Percentiles rank a stretch among this genome's conserved stretches.
Conservation (phyloP, 2,329 filamentous ascomycete species). For the Teratosphaeria pseudoeucalypti region DNA sequence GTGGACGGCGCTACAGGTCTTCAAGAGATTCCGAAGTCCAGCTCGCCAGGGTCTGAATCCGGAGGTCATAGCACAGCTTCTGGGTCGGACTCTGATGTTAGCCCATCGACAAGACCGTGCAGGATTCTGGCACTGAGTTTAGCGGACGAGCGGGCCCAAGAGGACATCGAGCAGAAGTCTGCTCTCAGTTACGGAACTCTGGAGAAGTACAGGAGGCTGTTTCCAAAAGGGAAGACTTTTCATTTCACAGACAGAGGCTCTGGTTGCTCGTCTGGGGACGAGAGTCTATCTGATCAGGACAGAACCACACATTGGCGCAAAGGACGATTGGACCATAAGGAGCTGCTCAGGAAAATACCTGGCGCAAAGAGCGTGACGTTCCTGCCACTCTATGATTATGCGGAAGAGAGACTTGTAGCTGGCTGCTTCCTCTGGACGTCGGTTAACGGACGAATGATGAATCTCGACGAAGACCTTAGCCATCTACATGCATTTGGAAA, state of each 20-base stretch:
- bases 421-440: slow-evolving; percentile 39
- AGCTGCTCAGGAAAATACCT: slow-evolving; percentile 3
- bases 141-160: slow-evolving; percentile 12
- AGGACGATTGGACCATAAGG: slow-evolving; percentile 2
- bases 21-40: slow-evolving; percentile 4
- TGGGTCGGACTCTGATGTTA: slow-evolving; percentile 10
- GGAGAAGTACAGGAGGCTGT: slow-evolving; percentile 19
- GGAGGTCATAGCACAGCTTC: slow-evolving; percentile 2
- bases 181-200: slow-evolving; percentile 15
- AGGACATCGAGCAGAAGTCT: slow-evolving; percentile 14
- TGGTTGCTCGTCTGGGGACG: slow-evolving; percentile 15
- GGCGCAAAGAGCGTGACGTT: slow-evolving; percentile 38
- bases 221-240: slow-evolving; percentile 18
- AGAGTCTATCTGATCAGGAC: slow-evolving; percentile 2
- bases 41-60: not conserved
- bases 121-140: slow-evolving; percentile 16
- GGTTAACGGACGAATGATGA: slow-evolving; percentile 30
- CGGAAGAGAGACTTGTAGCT: slow-evolving; percentile 30
- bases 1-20: slow-evolving; percentile 9
- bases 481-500: slow-evolving; percentile 32
- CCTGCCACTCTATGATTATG: slow-evolving; percentile 42
- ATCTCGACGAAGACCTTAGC: slow-evolving; percentile 29
- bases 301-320: not conserved
- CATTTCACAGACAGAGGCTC: slow-evolving; percentile 18
- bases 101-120: slow-evolving; percentile 7